Evolutionary conservation across 805 yeast genomes (phyloP).

Genomic region (Pichia cephalocereana): DNA sequence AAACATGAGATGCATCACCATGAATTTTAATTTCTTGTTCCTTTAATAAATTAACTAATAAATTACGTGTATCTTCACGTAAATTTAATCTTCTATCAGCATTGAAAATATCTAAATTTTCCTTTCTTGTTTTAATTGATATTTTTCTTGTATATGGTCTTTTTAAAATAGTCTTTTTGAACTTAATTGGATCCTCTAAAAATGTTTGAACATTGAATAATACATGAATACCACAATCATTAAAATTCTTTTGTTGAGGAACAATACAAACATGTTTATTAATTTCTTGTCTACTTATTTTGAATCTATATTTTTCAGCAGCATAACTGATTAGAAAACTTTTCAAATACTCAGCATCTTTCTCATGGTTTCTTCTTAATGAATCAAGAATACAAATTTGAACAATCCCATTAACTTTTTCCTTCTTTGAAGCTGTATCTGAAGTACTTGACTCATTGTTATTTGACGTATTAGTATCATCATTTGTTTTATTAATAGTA

Average conservation of each 20-base stretch:
- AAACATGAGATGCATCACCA: conserved; percentile 18
- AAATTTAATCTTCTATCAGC: conserved; percentile 19
- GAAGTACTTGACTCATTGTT: too few species aligned
- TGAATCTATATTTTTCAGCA: conserved; percentile 45
- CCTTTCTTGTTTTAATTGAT: conserved; percentile 4
- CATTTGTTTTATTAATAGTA: background rate
- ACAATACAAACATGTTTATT: conserved; percentile 31
- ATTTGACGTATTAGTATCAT: background rate
- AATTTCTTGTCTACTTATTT: conserved; percentile 38
- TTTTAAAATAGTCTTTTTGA: conserved; percentile 23
- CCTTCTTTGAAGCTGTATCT: background rate
- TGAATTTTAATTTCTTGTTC: conserved; percentile 19
- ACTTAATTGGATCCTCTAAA: conserved; percentile 37
- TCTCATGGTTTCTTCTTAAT: conserved; percentile 47
- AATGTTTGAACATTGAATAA: conserved; percentile 62
- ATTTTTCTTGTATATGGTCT: conserved; percentile 6
- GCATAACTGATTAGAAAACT: conserved; percentile 62
- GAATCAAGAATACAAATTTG: conserved; percentile 69
- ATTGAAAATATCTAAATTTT: conserved; percentile 16
- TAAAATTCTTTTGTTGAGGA: conserved; percentile 79
- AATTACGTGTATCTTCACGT: conserved; percentile 18
- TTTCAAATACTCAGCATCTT: conserved; percentile 43
- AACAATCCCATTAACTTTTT: conserved; percentile 18
- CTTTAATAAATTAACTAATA: conserved; percentile 18
- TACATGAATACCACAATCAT: conserved; percentile 93